These are phyloP conservation scores for Aspergillus taichungensis DNA, from an alignment of 495 filamentous ascomycete species.

Conservation along the genomic window DNA sequence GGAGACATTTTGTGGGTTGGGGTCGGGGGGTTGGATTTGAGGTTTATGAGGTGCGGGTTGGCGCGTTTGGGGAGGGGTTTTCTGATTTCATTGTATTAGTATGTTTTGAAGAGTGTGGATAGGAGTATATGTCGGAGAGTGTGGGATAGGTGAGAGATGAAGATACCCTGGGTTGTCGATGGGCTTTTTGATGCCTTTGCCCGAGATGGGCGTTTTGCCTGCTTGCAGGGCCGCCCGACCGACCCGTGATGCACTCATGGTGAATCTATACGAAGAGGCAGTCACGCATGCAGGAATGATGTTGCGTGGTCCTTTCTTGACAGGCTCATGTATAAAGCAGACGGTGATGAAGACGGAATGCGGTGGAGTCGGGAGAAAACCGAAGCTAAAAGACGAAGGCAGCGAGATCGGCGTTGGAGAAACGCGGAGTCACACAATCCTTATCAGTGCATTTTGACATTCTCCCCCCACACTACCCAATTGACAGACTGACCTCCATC, in stretches of 20 bases:
- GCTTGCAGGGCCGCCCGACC: slow-evolving; percentile 13
- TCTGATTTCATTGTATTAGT: too few species aligned
- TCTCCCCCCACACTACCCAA: too few species aligned
- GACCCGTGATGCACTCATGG: slow-evolving; percentile 17
- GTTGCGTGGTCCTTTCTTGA: too few species aligned
- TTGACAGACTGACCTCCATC: too few species aligned
- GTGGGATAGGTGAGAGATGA: background rate
- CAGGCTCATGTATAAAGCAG: too few species aligned
- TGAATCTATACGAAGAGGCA: background rate
- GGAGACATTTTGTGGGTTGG: slow-evolving; percentile 22
- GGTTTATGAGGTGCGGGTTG: slow-evolving; percentile 13
- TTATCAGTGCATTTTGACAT: background rate
- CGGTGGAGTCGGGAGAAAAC: too few species aligned
- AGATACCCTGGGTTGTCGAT: slow-evolving; percentile 1
- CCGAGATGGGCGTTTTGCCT: slow-evolving; percentile 11
- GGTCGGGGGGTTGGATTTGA: slow-evolving; percentile 1
- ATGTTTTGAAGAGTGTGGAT: background rate
- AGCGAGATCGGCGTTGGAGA: background rate
- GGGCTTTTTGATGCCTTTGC: slow-evolving; percentile 2
- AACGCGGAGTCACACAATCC: background rate
- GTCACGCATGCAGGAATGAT: too few species aligned
- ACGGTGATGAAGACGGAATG: too few species aligned
- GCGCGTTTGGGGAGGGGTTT: slow-evolving; percentile 13
- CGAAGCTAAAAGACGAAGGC: too few species aligned
- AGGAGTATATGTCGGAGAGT: background rate